These are phyloP conservation scores for Candida dendrica DNA, from an alignment of 805 yeast genomes.

Conservation along the genomic window DNA sequence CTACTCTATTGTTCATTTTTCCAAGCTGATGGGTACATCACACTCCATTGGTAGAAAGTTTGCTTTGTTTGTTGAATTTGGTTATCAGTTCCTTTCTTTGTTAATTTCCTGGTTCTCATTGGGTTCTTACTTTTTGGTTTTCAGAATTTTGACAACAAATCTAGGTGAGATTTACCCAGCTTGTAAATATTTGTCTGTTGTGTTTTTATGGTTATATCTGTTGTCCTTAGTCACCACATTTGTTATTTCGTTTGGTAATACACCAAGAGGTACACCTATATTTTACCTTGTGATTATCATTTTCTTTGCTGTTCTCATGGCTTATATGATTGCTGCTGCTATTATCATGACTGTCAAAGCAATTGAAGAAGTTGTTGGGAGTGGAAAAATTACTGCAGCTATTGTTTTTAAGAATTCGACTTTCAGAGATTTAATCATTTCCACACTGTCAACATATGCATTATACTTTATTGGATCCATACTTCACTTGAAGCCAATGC, in stretches of 20 bases:
- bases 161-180: constrained; percentile 65
- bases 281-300: constrained; percentile 70
- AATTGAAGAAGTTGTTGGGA: constrained; percentile 39
- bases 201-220: constrained; percentile 79
- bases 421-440: constrained; percentile 82
- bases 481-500: constrained; percentile 84
- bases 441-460: constrained; percentile 76
- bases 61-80: constrained; percentile 66
- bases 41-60: constrained; percentile 66
- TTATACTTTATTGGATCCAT: constrained; percentile 75
- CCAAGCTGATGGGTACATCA: constrained; percentile 69
- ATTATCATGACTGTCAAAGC: constrained; percentile 72
- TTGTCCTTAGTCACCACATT: constrained; percentile 79
- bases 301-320: constrained; percentile 84
- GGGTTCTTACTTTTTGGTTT: constrained; percentile 85
- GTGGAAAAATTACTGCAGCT: constrained; percentile 29
- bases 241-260: constrained; percentile 86
- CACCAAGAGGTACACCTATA: constrained; percentile 82
- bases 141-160: constrained; percentile 77
- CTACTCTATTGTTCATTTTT: constrained; percentile 75
- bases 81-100: constrained; percentile 68
- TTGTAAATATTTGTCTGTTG: constrained; percentile 70
- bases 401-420: constrained; percentile 56
- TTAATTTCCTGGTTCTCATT: constrained; percentile 89
- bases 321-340: constrained; percentile 83